Evolutionary conservation across 306 rosid species (phyloP), one percentile per base, ranked within the genome.

Genomic region (Trichosanthes truncata): DNA sequence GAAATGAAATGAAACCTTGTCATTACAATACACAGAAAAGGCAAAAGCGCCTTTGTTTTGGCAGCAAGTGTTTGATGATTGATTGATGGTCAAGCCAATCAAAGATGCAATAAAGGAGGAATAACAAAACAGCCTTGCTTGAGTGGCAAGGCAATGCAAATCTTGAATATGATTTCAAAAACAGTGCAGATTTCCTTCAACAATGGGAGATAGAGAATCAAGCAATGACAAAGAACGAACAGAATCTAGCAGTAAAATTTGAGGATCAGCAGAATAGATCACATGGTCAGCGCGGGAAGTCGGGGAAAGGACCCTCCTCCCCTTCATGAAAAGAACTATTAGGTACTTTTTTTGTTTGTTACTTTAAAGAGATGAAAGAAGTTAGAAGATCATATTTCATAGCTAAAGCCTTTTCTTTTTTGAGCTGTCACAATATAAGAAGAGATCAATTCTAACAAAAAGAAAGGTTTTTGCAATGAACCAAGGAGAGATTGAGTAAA

Each of bases 381-480:
- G 35, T 43, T 41, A 11, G 72, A 17, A 65, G 76, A 18, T 69
- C 55, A 69, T 21, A 69, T 72, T 26, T 45, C 55, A 45, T 72
- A 31, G 77, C 41, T 73, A 51, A 45, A 52, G 78, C 29, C 18
- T 51, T 51, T 49, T 8, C 29, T 33, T 31, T 51, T 18, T 10
- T 18, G 62, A 74, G 8, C 26, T 73, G 59, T 51, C 78, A 52
- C 63, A 18, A 51, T 38, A 33, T 14, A 74, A 74, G 76, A 71
- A 43, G 63, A 74, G 41, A 74, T 51, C 10, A 74, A 51, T 74
- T 74, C 26, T 74, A 38, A 49, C 45, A 46, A 20, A 74, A 74
- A 74, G 48, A 74, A 23, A 26, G 78, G 60, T 73, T 73, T 46
- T 48, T 46, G 76, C 76, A 74, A 49, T 31, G 26, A 29, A 74